Base-by-base conservation (phyloP, 1,139 yeast species). In the Ashbya aceris region DNA sequence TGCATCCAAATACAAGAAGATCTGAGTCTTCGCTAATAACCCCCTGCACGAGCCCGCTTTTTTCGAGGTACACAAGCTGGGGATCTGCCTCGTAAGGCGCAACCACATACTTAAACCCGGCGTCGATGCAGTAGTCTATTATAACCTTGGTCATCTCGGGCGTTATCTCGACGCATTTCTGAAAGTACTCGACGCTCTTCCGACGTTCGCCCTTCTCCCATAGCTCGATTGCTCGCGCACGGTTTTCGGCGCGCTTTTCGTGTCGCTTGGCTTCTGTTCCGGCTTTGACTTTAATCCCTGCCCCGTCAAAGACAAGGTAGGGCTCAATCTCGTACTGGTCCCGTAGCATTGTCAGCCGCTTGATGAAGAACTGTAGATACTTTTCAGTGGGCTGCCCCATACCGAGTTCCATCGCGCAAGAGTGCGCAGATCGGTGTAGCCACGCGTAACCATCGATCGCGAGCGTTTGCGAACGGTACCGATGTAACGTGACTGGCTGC, bases 41-140 rank as follows among this genome's bases (percentile, higher is more conserved):
- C 0, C 93, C 98, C 49, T 86, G 83, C 8, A 87, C 93, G 1
- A 76, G 44, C 0, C 93, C 93, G 0, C 66, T 52, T 45, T 77
- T 76, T 58, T 91, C 98, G 39, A 93, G 69, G 54, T 81, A 86
- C 7, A 91, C 97, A 82, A 93, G 76, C 60, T 93, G 98, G 0
- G 98, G 84, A 60, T 93, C 99, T 0, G 98, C 98, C 64, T 93
- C 99, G 59, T 87, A 93, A 0, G 99, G 99, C 0, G 99, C 98
- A 8, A 93, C 98, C 12, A 91, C 76, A 54, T 77, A 91, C 48
- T 71, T 72, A 38, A 93, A 77, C 1, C 66, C 63, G 39, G 72
- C 68, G n/a, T 60, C 55, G 51, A 78, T 79, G 48, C 93, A 70
- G 50, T 76, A 81, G 29, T 81, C 81, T 62, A 89, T 86, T 12